A percentile compares a stretch with the other conserved stretches of the same genome.
phyloP scores from a whole-genome alignment of 305 asterid species.

The Solanum hybrid region DNA sequence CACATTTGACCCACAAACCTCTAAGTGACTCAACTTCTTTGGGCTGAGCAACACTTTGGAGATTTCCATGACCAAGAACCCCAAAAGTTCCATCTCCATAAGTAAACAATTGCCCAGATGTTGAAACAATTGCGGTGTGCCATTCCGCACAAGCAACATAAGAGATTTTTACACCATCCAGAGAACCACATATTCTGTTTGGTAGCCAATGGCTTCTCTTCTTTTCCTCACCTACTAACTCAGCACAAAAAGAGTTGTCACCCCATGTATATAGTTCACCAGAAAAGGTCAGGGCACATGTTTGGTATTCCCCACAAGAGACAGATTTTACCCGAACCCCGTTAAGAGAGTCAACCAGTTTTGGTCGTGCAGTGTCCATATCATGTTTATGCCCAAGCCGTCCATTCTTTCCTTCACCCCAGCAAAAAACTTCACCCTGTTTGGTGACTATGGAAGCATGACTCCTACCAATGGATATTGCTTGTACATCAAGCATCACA shows the following conservation, averaged over 20 bases:
- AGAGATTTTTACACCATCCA: conserved; percentile 25
- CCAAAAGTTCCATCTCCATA: conserved; percentile 50
- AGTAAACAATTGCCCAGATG: conserved; percentile 30
- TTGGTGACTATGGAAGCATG: conserved; percentile 39
- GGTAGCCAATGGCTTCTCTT: conserved; percentile 37
- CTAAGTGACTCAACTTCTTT: conserved; percentile 37
- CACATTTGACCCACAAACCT: conserved; percentile 24
- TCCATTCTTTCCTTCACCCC: conserved; percentile 48
- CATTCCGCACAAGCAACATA: conserved; percentile 42
- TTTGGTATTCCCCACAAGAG: conserved; percentile 36
- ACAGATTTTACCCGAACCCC: conserved; percentile 22
- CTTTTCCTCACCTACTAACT: conserved; percentile 11
- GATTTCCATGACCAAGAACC: conserved; percentile 47
- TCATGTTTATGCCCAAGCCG: conserved; percentile 41
- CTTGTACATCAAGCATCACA: conserved; percentile 34
- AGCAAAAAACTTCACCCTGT: conserved; percentile 43
- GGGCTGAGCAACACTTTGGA: conserved; percentile 25
- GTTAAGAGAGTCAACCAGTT: conserved; percentile 27
- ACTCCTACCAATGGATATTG: conserved; percentile 29
- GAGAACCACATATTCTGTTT: conserved; percentile 20
- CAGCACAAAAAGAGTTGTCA: conserved; percentile 14
- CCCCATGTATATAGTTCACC: conserved; percentile 49
- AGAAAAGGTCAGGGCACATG: conserved; percentile 29
- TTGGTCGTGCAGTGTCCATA: conserved; percentile 26
- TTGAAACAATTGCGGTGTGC: conserved; percentile 38